These are phyloP conservation scores for Tetraselmis chui DNA, from an alignment of 139 green algal species.

Conservation along the genomic window DNA sequence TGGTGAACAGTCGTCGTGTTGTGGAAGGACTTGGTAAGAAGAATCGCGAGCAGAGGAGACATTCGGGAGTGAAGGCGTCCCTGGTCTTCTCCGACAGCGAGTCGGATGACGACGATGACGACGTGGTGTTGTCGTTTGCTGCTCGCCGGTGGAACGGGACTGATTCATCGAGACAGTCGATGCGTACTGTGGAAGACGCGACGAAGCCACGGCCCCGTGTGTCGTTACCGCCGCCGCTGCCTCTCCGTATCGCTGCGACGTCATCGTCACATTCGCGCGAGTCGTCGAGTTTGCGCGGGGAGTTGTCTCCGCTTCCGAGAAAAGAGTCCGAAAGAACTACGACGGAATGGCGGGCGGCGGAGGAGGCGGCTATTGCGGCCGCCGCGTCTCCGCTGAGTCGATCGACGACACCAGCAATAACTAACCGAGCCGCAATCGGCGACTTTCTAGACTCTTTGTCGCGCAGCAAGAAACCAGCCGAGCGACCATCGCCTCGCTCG, in stretches of 20 bases:
- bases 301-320: too few species aligned
- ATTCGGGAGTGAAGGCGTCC: too few species aligned
- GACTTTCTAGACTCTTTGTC: background rate
- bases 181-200: background rate
- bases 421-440: background rate
- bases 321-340: too few species aligned
- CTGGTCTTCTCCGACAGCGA: too few species aligned
- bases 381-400: background rate
- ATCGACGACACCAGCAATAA: background rate
- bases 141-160: background rate
- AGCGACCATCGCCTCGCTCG: too few species aligned
- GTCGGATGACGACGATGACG: background rate
- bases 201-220: background rate
- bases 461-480: too few species aligned
- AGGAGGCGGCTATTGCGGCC: background rate
- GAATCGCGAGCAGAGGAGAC: too few species aligned
- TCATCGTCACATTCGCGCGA: background rate
- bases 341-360: background rate
- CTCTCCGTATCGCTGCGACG: background rate
- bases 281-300: background rate
- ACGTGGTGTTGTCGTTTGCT: background rate
- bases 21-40: too few species aligned
- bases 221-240: background rate
- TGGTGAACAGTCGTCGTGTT: too few species aligned
- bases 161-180: background rate